A percentile compares a stretch with the other conserved stretches of the same genome.
phyloP scores from a whole-genome alignment of 345 rosid species.

The Eucalyptus curtisii region DNA sequence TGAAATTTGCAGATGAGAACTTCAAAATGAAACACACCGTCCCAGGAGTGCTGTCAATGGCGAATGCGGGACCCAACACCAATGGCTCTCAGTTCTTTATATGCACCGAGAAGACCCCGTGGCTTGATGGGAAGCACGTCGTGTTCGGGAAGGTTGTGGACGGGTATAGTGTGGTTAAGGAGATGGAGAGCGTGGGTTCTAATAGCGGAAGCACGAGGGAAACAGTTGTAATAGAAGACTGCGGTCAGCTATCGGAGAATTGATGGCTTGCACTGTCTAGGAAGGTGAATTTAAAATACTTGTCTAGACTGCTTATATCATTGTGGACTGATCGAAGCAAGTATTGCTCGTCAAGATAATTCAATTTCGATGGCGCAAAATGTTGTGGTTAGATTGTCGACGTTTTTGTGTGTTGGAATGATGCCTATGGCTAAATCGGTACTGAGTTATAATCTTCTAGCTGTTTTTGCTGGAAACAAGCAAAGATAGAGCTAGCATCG shows the following conservation, averaged over 20 bases:
- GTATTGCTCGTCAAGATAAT: neutral
- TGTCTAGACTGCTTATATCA: neutral
- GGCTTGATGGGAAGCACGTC: constrained; percentile 91
- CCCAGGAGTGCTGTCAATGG: constrained; percentile 73
- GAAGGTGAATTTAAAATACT: neutral
- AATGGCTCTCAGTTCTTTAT: constrained; percentile 89
- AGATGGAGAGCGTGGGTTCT: constrained; percentile 64
- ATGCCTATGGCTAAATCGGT: too few species aligned
- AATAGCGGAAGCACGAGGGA: constrained; percentile 31
- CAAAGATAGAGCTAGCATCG: too few species aligned
- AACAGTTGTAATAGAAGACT: constrained; percentile 57
- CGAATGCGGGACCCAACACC: constrained; percentile 67
- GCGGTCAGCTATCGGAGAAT: constrained; percentile 42
- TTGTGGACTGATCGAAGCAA: neutral
- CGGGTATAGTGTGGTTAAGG: constrained; percentile 55
- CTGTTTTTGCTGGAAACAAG: too few species aligned
- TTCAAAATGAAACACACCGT: constrained; percentile 69
- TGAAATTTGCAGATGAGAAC: constrained; percentile 69
- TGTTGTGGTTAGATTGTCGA: neutral
- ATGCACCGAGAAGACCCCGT: constrained; percentile 54
- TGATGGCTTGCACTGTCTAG: neutral
- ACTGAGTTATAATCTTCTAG: too few species aligned
- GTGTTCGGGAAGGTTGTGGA: constrained; percentile 87
- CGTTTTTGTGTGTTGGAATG: neutral
- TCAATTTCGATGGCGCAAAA: neutral